These are phyloP conservation scores for Acer negundo DNA, from an alignment of 345 rosid genomes.

Conservation along the genomic window DNA sequence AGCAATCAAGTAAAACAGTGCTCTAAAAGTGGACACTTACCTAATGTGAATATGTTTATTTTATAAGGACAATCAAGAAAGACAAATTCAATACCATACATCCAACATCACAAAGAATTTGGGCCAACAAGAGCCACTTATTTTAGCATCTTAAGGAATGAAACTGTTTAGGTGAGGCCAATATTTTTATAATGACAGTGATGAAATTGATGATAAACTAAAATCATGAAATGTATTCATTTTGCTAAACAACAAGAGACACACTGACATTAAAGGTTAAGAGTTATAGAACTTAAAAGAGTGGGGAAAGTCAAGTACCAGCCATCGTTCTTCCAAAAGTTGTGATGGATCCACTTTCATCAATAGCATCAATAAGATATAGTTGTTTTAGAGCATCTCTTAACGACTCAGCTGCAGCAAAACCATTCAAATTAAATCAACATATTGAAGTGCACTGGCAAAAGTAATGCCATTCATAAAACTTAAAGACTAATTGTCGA, in stretches of 20 bases:
- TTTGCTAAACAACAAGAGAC: background rate
- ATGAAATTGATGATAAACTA: background rate
- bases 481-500: background rate
- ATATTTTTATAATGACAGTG: background rate
- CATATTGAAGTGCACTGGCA: background rate
- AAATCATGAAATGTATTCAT: constrained; percentile 10
- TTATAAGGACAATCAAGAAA: background rate
- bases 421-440: constrained; percentile 24
- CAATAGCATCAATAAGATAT: constrained; percentile 90
- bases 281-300: constrained; percentile 2
- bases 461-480: background rate
- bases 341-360: constrained; percentile 81
- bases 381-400: constrained; percentile 92
- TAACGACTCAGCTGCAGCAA: constrained; percentile 73
- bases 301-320: constrained; percentile 49
- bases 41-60: background rate
- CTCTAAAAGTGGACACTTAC: background rate
- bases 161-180: background rate
- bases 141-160: background rate
- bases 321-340: constrained; percentile 86
- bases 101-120: background rate
- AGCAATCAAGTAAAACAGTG: background rate
- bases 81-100: background rate
- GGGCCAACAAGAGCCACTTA: constrained; percentile 1
- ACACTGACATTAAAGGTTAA: background rate